Percentiles rank a stretch among this genome's conserved stretches.
Conservation (phyloP, 306 rosid genomes). For the Macrotyloma uniflorum region DNA sequence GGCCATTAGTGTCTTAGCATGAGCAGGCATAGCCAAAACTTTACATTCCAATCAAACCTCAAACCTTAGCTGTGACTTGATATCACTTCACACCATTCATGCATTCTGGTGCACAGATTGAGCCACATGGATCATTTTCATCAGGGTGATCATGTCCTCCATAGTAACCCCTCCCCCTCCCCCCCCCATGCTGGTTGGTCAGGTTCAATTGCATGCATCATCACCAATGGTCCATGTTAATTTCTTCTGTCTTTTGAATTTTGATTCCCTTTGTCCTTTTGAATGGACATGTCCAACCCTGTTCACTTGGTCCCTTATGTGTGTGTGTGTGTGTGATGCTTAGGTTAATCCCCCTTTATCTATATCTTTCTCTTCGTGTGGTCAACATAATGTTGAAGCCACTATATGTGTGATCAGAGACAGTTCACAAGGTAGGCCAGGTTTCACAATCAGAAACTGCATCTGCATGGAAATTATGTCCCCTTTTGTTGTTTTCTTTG, state of each 20-base stretch:
- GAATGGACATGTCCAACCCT: constrained; percentile 17
- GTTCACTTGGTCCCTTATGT: constrained; percentile 13
- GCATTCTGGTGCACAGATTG: constrained; percentile 9
- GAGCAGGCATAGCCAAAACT: constrained; percentile 38
- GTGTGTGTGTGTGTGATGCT: background rate
- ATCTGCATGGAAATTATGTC: background rate
- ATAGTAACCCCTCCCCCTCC: too few relatives aligned
- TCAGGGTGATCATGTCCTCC: background rate
- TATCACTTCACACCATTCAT: background rate
- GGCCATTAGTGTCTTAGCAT: constrained; percentile 60
- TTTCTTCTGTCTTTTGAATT: background rate
- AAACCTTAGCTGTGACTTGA: constrained; percentile 3
- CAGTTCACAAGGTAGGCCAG: constrained; percentile 35
- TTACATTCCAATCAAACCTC: constrained; percentile 28
- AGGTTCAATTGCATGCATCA: background rate
- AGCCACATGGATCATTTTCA: constrained; percentile 26
- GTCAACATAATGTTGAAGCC: background rate
- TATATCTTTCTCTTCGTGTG: constrained; percentile 17
- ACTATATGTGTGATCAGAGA: constrained; percentile 1
- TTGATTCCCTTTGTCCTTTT: constrained; percentile 37
- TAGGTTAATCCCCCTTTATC: constrained; percentile 39
- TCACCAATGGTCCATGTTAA: background rate
- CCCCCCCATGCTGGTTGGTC: background rate
- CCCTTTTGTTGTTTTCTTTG: constrained; percentile 13
- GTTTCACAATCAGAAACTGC: constrained; percentile 33